Evolutionary conservation across 2,329 filamentous ascomycete genomes (phyloP), one percentile per base, ranked within the genome.

Genomic region (Alternaria sp.): DNA sequence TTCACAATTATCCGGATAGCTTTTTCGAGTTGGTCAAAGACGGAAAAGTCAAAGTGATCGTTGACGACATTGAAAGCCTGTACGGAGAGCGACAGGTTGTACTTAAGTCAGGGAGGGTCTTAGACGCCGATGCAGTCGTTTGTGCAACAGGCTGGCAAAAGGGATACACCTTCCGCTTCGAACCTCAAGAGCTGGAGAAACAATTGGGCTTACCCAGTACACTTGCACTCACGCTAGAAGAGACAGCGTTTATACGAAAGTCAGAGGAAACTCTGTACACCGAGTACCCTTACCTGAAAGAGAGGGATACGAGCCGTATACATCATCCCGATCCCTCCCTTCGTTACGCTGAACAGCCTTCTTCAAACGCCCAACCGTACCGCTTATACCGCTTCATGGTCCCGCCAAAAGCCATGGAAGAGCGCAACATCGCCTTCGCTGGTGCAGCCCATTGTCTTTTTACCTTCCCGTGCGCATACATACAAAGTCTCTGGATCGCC

Each of bases 1-100:
- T 90, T 28, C 80, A 88, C 60, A 91, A 90, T 71, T 90, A 88
- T 68, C 82, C 83, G 0, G 83, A 81, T 4, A 81, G 87, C 66
- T 84, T 90, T 70, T 87, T 89, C 71, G 84, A 87, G 6, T 78
- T 88, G 12, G 82, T 91, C 11, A 81, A 81, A 47, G 74, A 82
- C 6, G 86, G 86, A 4, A 82, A 80, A n/a, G 84, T 90, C 33
- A 81, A 81, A 18, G 79, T 91, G 1, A 83, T 89, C 53, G 74
- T 88, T 8, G 84, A 84, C 30, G 86, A 90, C 50, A 82, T 91
- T 6, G 75, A 79, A 3, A 78, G 79, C 21, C 80, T 90, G 4
- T 81, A 82, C 0, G 70, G 79, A 3, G 41, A 60, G 9, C 73
- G 80, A 18, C 79, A 78, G 0, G 77, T 89, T 2, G 80, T 85